Conservation (phyloP, 495 filamentous ascomycete species). For the Neurospora sp. region DNA sequence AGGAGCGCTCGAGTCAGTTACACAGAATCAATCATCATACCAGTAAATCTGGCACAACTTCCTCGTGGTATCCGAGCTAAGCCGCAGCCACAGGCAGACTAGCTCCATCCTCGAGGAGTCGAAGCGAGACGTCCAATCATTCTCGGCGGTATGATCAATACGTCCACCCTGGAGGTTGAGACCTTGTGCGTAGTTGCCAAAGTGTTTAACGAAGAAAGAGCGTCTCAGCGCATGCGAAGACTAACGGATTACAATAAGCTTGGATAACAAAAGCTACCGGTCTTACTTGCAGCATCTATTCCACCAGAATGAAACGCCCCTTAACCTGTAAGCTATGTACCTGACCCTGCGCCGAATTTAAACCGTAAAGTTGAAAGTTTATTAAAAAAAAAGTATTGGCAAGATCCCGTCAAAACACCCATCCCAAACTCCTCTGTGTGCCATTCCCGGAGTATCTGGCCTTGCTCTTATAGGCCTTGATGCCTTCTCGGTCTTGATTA, state of each 20-base stretch:
- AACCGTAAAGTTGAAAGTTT: not conserved
- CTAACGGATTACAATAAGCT: not conserved
- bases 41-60: not conserved
- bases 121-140: not conserved
- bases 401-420: not conserved
- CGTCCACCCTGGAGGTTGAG: not conserved
- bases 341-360: not conserved
- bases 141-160: not conserved
- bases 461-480: not conserved
- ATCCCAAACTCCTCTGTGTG: not conserved
- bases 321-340: not conserved
- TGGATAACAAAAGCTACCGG: not conserved
- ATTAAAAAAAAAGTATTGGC: not conserved
- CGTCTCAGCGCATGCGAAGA: not conserved
- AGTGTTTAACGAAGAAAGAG: not conserved
- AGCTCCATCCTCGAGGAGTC: not conserved
- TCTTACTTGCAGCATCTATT: not conserved
- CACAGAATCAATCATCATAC: not conserved
- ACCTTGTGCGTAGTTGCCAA: not conserved
- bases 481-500: not conserved
- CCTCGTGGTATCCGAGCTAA: not conserved
- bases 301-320: not conserved
- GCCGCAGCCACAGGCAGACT: not conserved
- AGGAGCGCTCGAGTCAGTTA: not conserved
- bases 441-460: not conserved